Conservation (phyloP, 2,329 filamentous ascomycete species). For the Cercospora sp. region DNA sequence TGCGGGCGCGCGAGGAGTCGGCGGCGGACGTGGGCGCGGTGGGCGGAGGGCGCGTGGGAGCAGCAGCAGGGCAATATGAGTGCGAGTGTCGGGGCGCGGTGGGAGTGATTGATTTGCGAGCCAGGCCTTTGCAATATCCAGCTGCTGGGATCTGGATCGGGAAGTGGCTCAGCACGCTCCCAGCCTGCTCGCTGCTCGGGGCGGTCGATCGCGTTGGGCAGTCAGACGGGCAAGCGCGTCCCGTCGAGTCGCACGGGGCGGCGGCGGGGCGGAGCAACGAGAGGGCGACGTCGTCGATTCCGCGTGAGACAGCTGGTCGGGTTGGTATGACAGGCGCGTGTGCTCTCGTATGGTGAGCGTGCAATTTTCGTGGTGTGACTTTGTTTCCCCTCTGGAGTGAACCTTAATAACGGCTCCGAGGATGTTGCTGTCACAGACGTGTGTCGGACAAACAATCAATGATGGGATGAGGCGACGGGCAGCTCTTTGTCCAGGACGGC, state of each 20-base stretch:
- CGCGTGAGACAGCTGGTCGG: not conserved
- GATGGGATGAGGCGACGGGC: not conserved
- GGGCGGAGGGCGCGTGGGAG: not conserved
- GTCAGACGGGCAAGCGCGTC: not conserved
- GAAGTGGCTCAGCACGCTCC: conserved; percentile 11
- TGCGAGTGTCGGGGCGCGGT: not conserved
- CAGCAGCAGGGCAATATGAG: not conserved
- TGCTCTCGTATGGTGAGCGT: not conserved
- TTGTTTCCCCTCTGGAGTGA: not conserved
- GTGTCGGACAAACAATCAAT: not conserved
- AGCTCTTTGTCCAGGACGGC: not conserved
- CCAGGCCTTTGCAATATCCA: conserved; percentile 8
- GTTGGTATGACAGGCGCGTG: not conserved
- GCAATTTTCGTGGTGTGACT: conserved; percentile 5
- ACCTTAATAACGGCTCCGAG: not conserved
- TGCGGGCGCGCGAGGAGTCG: not conserved
- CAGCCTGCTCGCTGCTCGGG: not conserved
- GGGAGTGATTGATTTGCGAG: not conserved
- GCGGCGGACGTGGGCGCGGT: conserved; percentile 1
- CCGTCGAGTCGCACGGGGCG: not conserved
- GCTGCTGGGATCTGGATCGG: conserved; percentile 8
- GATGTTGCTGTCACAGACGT: not conserved
- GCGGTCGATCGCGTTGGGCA: not conserved
- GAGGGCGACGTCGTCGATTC: not conserved
- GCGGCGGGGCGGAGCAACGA: not conserved